Evolutionary conservation across 805 yeast genomes (phyloP).

Genomic region (Starmerella vaccinii): DNA sequence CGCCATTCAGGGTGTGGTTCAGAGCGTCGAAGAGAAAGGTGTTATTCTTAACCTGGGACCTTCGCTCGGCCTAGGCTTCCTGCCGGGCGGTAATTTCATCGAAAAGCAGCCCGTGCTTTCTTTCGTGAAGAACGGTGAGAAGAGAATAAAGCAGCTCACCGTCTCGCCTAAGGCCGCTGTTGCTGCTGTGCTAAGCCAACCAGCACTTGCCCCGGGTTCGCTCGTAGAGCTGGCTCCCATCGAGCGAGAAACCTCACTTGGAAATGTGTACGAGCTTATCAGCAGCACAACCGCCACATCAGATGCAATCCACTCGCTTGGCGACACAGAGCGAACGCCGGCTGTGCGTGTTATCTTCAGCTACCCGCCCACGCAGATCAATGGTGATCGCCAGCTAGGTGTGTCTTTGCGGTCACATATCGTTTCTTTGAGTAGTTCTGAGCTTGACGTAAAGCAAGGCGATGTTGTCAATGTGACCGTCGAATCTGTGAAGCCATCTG

Average conservation of each 20-base stretch:
- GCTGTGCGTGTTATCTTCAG: conserved; percentile 22
- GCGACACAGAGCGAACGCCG: conserved; percentile 3
- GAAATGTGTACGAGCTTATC: conserved; percentile 60
- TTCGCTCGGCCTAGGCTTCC: conserved; percentile 37
- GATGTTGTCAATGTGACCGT: conserved; percentile 51
- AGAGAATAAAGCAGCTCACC: conserved; percentile 15
- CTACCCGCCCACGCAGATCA: conserved; percentile 23
- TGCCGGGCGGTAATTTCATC: conserved; percentile 49
- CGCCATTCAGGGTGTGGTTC: conserved; percentile 64
- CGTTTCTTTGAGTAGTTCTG: conserved; percentile 29
- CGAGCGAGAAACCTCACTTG: conserved; percentile 43
- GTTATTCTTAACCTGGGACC: conserved; percentile 60
- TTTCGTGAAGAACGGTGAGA: conserved; percentile 34
- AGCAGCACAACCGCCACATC: conserved; percentile 68
- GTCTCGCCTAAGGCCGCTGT: conserved; percentile 37
- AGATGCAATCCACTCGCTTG: conserved; percentile 53
- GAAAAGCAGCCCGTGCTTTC: conserved; percentile 66
- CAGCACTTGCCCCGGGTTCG: conserved; percentile 59
- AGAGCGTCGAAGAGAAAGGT: conserved; percentile 88
- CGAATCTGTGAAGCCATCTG: conserved; percentile 38
- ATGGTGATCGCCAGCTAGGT: conserved; percentile 46
- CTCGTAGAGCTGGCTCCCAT: conserved; percentile 63
- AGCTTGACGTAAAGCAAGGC: conserved; percentile 65
- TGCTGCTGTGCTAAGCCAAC: conserved; percentile 57
- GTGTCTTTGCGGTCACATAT: conserved; percentile 56